Percentiles rank a stretch among this genome's conserved stretches.
Evolutionary conservation across 306 rosid genomes (phyloP).

Genomic region (Coriaria nepalensis): DNA sequence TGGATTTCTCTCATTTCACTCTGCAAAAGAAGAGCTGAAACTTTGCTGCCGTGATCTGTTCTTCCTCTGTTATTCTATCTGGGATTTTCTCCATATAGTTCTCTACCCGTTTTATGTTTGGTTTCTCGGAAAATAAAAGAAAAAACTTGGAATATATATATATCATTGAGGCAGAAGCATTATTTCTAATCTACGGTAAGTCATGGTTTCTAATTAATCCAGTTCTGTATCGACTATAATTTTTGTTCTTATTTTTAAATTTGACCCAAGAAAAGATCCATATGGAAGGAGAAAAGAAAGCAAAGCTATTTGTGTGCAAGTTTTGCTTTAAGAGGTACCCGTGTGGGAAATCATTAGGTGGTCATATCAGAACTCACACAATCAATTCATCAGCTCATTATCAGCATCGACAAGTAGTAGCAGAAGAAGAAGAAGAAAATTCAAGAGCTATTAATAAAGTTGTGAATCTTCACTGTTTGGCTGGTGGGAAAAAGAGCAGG

Average conservation of each 20-base stretch:
- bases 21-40: slow-evolving; percentile 17
- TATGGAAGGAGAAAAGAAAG: slow-evolving; percentile 36
- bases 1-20: slow-evolving; percentile 34
- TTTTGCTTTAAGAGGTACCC: slow-evolving; percentile 47
- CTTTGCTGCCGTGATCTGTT: too few relatives aligned
- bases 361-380: slow-evolving; percentile 70
- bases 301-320: slow-evolving; percentile 48
- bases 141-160: too few relatives aligned
- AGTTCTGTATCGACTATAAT: background rate
- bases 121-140: too few relatives aligned
- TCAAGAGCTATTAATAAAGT: slow-evolving; percentile 4
- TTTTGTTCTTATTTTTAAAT: slow-evolving; percentile 13
- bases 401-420: slow-evolving; percentile 7
- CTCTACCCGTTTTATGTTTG: too few relatives aligned
- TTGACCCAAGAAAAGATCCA: slow-evolving; percentile 7
- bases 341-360: slow-evolving; percentile 73
- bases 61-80: too few relatives aligned
- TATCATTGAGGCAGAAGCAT: too few relatives aligned
- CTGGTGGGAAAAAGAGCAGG: slow-evolving; percentile 31
- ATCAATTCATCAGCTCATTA: slow-evolving; percentile 20
- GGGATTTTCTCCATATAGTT: too few relatives aligned
- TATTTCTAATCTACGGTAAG: slow-evolving; percentile 19
- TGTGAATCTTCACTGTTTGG: slow-evolving; percentile 23
- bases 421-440: slow-evolving; percentile 13
- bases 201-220: background rate